phyloP scores from a whole-genome alignment of 202 grass and related monocot genomes.

The Zizania palustris region DNA sequence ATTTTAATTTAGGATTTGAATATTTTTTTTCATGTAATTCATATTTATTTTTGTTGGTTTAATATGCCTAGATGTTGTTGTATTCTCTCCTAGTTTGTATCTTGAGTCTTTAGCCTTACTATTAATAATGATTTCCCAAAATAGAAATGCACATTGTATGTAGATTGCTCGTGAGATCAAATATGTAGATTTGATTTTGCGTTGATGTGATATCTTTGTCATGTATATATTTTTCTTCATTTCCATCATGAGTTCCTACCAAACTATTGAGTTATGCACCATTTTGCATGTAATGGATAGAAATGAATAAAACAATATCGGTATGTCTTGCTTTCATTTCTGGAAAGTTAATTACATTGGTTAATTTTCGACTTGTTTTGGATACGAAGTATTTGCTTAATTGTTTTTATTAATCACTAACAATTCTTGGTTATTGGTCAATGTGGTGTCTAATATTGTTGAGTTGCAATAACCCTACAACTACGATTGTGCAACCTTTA shows the following conservation, averaged over 20 bases:
- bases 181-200: neutral
- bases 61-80: neutral
- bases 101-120: neutral
- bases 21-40: slow-evolving; percentile 17
- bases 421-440: neutral
- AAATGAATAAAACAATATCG: neutral
- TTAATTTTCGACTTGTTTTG: neutral
- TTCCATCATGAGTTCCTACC: neutral
- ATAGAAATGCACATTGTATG: slow-evolving; percentile 4
- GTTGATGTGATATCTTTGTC: neutral
- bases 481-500: neutral
- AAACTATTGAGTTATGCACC: slow-evolving; percentile 12
- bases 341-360: neutral
- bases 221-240: too few relatives aligned
- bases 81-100: slow-evolving; percentile 9
- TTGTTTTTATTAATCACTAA: neutral
- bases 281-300: neutral
- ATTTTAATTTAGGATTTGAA: neutral
- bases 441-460: slow-evolving; percentile 19
- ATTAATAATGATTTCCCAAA: neutral
- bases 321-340: slow-evolving; percentile 10
- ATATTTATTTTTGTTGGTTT: neutral
- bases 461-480: neutral
- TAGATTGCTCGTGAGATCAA: slow-evolving; percentile 8
- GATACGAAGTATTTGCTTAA: neutral